These are phyloP conservation scores for Mycocentrospora acerina DNA, from an alignment of 2,329 filamentous ascomycete species.

Conservation along the genomic window DNA sequence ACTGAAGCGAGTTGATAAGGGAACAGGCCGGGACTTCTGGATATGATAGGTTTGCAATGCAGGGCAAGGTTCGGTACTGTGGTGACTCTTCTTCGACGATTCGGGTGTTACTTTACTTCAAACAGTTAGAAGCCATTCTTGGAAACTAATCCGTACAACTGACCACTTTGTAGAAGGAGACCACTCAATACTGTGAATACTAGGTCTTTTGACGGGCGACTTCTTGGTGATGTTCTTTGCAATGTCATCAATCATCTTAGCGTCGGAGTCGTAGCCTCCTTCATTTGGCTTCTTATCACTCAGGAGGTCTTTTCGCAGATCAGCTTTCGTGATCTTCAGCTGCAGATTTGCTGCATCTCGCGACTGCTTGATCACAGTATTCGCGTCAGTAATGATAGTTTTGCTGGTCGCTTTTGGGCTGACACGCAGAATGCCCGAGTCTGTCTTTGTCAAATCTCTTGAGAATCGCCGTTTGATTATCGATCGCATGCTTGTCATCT, in stretches of 20 bases:
- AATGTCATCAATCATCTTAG: slow-evolving; percentile 36
- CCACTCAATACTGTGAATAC: slow-evolving; percentile 41
- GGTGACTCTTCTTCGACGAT: slow-evolving; percentile 21
- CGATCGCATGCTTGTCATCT: slow-evolving; percentile 38
- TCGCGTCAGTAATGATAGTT: slow-evolving; percentile 5
- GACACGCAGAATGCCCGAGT: slow-evolving; percentile 3
- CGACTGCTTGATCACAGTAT: slow-evolving; percentile 29
- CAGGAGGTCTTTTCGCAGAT: slow-evolving; percentile 35
- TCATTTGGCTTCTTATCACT: slow-evolving; percentile 34
- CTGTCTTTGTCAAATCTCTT: slow-evolving; percentile 23
- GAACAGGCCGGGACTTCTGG: slow-evolving; percentile 11
- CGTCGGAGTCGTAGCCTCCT: slow-evolving; percentile 43
- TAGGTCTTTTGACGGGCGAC: slow-evolving; percentile 32
- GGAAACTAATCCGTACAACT: neutral
- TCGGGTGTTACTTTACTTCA: slow-evolving; percentile 28
- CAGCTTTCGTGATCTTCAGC: slow-evolving; percentile 33
- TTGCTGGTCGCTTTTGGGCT: slow-evolving; percentile 10
- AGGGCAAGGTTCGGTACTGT: slow-evolving; percentile 8
- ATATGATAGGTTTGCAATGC: slow-evolving; percentile 27
- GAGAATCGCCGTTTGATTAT: slow-evolving; percentile 37
- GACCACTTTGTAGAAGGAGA: slow-evolving; percentile 30
- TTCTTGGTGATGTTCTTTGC: slow-evolving; percentile 33
- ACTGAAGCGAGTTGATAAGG: slow-evolving; percentile 19
- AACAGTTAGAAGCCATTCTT: neutral
- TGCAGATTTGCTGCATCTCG: slow-evolving; percentile 22